Percentiles rank a stretch among this genome's conserved stretches.
These are phyloP conservation scores for Coemansia sp. DNA, from an alignment of 192 early-diverging fungal species.

Conservation along the genomic window DNA sequence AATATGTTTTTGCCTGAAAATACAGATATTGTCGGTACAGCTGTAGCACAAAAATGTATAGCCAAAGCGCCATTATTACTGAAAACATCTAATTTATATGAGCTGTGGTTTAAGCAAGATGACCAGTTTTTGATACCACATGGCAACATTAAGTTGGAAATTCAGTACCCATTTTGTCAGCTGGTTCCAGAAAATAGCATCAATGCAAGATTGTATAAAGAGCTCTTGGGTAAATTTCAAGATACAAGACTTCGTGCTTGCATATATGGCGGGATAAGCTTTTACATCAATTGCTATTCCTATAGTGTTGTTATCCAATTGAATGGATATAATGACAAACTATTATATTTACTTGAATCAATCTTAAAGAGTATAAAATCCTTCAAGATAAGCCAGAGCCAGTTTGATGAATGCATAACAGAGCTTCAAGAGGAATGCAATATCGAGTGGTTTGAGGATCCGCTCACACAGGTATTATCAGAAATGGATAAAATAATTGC, in stretches of 20 bases:
- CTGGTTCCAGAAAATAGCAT: background rate
- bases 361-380: background rate
- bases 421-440: background rate
- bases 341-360: background rate
- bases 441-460: background rate
- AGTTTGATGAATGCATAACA: background rate
- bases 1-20: background rate
- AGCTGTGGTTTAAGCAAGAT: background rate
- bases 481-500: too few species aligned
- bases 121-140: background rate
- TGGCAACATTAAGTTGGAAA: background rate
- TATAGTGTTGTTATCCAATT: background rate
- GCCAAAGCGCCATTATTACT: background rate
- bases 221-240: too few species aligned
- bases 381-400: background rate
- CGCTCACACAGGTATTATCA: too few species aligned
- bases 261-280: background rate
- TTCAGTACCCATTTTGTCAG: background rate
- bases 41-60: background rate
- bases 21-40: background rate
- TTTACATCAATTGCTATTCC: background rate
- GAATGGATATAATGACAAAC: background rate
- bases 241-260: too few species aligned
- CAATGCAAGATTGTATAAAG: background rate
- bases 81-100: background rate